Base-by-base conservation (phyloP, 768 basidiomycete genomes). In the Favolaschia claudopus region DNA sequence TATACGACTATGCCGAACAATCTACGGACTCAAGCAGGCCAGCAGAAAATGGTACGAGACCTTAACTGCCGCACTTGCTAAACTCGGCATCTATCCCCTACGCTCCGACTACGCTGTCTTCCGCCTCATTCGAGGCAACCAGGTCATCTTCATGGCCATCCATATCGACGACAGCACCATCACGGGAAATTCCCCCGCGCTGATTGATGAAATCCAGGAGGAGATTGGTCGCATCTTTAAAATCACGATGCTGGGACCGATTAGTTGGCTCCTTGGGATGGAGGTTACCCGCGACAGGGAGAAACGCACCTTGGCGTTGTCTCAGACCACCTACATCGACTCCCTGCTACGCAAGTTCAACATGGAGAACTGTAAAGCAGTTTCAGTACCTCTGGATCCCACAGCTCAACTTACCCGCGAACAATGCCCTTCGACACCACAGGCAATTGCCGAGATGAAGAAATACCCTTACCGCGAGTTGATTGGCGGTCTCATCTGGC, bases 1-100 rank as follows among this genome's bases (percentile, higher is more conserved):
- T 13, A 46, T 46, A 5, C 24, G 53, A 22, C 52, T 55, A 12
- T 29, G 37, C 4, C 70, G 72, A 50, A 57, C 69, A 2, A 58
- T 77, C 20, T 78, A 78, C 58, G 72, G 77, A n/a, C 70, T 77
- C 17, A 72, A 74, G 39, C 76, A 76, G 45, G 67, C 74, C 12
- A 69, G 71, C 8, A 65, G 69, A 7, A 51, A 55, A 40, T 77
- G 76, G 77, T 64, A 76, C 40, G 22, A 62, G 56, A 58, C 56
- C 19, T 54, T 75, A 13, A 58, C 58, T 17, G 36, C 49, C 13
- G 34, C 48, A 4, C 58, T 74, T 6, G 63, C 68, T 32, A 34
- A 32, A 25, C 25, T 63, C 22, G 53, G 28, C 15, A 54, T 60
- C 24, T 17, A 44, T 4, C 55, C 53, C 2, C 48, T 55, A n/a